Evolutionary conservation across 208 protist genomes (phyloP), one percentile per base, ranked within the genome.

Genomic region (Trypanosoma brucei): DNA sequence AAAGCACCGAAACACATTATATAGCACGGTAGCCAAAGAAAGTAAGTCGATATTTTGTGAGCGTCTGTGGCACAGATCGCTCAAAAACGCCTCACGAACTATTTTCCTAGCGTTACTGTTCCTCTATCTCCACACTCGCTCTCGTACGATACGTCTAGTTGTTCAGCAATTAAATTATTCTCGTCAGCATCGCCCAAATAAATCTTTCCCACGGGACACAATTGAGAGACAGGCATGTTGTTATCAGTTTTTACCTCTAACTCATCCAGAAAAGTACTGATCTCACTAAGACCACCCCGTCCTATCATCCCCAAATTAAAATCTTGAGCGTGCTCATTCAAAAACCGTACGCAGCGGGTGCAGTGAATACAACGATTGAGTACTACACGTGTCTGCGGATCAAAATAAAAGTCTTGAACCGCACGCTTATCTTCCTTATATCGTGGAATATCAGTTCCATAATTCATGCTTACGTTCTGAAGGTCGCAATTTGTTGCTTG

Each of bases 331-430:
- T 98, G 89, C 77, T 98, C 96, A 66, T 92, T 93, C 46, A 96
- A 71, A 68, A 97, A 98, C 56, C 96, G 92, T 31, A 98, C 83
- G 70, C 97, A 98, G 50, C 97, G 83, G 3, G 97, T 98, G 75
- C 97, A 98, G 80, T 98, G 97, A 70, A 98, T 98, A 83, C 97
- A 98, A 2, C 96, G 86, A 59, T 93, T 98, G 72, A 98, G 95
- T 52, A 96, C 83, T 0, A 96, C 97, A 71, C 97, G 95, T 13
- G 97, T 96, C 62, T 98, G 88, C 22, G 94, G 95, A 56, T 97
- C 96, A 61, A 98, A 94, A 69, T 97, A 94, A 70, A 98, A 98
- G 78, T 98, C 93, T 72, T 97, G 87, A 30, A 97, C 91, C 34
- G 92, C 83, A 61, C 89, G 76, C 72, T 95, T 96, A 59, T 96